Evolutionary conservation across 352 stramenopile genomes (phyloP), one percentile per base, ranked within the genome.

Genomic region (Globisporangium barbulae): DNA sequence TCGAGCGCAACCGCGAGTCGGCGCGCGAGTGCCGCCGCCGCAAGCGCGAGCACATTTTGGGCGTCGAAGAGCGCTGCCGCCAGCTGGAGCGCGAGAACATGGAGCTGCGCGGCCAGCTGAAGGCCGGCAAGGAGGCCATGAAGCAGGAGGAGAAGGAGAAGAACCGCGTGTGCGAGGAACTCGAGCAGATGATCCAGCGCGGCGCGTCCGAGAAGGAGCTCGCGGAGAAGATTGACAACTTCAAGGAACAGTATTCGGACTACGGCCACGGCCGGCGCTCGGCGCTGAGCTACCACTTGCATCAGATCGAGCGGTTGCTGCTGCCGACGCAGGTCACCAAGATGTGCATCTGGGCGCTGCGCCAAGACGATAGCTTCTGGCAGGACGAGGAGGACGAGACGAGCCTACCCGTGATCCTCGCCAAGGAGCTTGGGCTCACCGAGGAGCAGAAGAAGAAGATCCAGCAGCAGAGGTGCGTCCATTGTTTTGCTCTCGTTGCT

Each of bases 141-240:
- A 89, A 89, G 57, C 80, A 89, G 59, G 88, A 94, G 61, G 81
- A 94, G 61, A 83, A 89, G 35, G 89, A 94, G 63, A 95, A 92
- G 71, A 89, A 94, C 59, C 81, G 79, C 35, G 81, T 95, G 61
- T 92, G 81, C 59, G 78, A 93, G 60, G 82, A 94, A 63, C 75
- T 95, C 5, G 80, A 92, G 68, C 70, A 83, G 45, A 94, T 95
- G 87, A 91, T 95, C 61, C 71, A 90, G 69, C 71, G 81, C 44
- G 81, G 79, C 44, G 83, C 84, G 39, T 88, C 71, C 9, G 93
- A 97, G 73, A 88, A 86, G 39, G 88, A 94, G 60, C 83, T 98
- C 7, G 94, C 94, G 53, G 87, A 96, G 63, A 98, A 97, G 73
- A 97, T 98, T 50, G 90, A 98, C 76, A 98, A 97, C 69, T 98